Conservation (phyloP, 768 basidiomycete genomes). For the Tylopilus subfusipes region DNA sequence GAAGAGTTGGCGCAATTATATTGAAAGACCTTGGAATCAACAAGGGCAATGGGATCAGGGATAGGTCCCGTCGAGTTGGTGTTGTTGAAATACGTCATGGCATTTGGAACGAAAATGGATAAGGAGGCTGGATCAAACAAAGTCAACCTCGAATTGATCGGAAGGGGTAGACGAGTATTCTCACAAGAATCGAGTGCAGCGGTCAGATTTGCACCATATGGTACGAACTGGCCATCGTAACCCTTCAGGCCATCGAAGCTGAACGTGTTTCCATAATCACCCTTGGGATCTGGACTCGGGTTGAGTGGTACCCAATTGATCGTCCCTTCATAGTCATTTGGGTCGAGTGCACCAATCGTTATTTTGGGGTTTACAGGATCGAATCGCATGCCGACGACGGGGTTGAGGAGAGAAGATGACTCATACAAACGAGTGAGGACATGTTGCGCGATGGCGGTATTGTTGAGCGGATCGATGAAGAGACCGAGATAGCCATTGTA, state of each 20-base stretch:
- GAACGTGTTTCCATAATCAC: constrained; percentile 21
- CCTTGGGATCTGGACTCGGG: constrained; percentile 14
- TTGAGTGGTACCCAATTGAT: constrained; percentile 29
- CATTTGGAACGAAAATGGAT: constrained; percentile 19
- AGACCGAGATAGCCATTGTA: constrained; percentile 25
- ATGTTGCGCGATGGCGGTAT: constrained; percentile 8
- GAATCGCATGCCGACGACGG: constrained; percentile 30
- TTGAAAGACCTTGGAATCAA: not conserved
- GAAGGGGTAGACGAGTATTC: not conserved
- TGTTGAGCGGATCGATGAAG: constrained; percentile 24
- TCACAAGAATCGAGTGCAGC: constrained; percentile 27
- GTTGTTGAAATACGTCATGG: constrained; percentile 15
- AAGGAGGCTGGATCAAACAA: constrained; percentile 10
- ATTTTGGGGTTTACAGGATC: constrained; percentile 28
- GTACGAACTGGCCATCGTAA: constrained; percentile 27
- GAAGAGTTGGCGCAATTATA: constrained; percentile 17
- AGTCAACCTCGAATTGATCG: not conserved
- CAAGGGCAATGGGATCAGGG: not conserved
- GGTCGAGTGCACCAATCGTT: constrained; percentile 32
- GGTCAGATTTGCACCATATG: constrained; percentile 10
- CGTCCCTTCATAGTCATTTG: constrained; percentile 29
- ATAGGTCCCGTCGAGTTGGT: constrained; percentile 23
- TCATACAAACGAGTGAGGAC: constrained; percentile 18
- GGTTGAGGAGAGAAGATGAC: constrained; percentile 27
- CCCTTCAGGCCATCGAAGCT: constrained; percentile 29